Evolutionary conservation across 1,284 basidiomycete species (phyloP).

Genomic region (Fomitopsis betulina): DNA sequence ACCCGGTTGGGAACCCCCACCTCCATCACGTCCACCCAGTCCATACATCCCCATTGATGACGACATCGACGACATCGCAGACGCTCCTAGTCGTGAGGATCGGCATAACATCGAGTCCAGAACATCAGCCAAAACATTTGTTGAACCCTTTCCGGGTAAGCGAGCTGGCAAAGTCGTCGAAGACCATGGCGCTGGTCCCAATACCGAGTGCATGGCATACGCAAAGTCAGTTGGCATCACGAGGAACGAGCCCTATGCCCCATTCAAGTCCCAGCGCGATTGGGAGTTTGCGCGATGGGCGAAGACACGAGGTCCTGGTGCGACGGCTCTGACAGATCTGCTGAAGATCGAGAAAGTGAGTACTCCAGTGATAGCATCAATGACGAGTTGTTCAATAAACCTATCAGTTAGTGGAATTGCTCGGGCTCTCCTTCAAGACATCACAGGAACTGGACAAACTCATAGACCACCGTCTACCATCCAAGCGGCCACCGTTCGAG

Average conservation of each 20-base stretch:
- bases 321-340: conserved; percentile 11
- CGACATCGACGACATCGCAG: no score
- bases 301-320: conserved; percentile 16
- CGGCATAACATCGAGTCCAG: background rate
- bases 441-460: conserved; percentile 25
- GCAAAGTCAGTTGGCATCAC: background rate
- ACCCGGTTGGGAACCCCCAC: background rate
- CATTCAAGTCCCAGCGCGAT: conserved; percentile 12
- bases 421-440: conserved; percentile 26
- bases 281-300: conserved; percentile 19
- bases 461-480: conserved; percentile 24
- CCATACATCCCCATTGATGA: background rate
- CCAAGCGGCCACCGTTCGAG: conserved; percentile 14
- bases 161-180: background rate
- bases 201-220: background rate
- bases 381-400: no score
- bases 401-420: background rate
- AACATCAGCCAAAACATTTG: background rate
- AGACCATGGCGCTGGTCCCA: background rate
- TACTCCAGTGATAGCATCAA: no score
- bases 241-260: background rate
- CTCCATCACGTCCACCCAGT: no score
- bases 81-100: no score
- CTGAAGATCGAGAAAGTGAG: background rate
- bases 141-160: background rate